These are phyloP conservation scores for Curvularia eragrostidis DNA, from an alignment of 2,329 filamentous ascomycete species.

Conservation along the genomic window DNA sequence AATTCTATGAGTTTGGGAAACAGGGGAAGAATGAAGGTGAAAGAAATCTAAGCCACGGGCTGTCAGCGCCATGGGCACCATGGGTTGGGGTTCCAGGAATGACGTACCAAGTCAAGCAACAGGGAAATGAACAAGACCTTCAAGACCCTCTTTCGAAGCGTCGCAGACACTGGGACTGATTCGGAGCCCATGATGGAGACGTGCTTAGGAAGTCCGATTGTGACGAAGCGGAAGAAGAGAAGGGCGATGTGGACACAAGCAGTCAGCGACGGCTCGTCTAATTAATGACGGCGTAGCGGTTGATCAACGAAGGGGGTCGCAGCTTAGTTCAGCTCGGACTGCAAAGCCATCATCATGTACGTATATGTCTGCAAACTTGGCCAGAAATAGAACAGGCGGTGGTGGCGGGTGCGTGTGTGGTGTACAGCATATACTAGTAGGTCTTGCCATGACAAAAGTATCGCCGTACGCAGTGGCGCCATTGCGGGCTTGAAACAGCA, in stretches of 20 bases:
- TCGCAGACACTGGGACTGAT: slow-evolving; percentile 48
- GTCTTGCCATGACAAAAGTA: slow-evolving; percentile 26
- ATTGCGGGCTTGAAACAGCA: slow-evolving; percentile 26
- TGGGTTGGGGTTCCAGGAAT: slow-evolving; percentile 6
- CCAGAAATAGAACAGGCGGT: slow-evolving; percentile 27
- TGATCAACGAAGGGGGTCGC: slow-evolving; percentile 17
- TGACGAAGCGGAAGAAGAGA: neutral
- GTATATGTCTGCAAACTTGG: neutral
- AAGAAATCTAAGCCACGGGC: slow-evolving; percentile 74
- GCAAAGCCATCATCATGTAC: slow-evolving; percentile 18
- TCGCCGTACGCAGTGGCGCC: slow-evolving; percentile 14
- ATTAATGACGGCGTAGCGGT: slow-evolving; percentile 25
- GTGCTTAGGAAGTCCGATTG: slow-evolving; percentile 2
- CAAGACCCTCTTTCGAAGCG: slow-evolving; percentile 78
- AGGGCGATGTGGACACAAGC: slow-evolving; percentile 20
- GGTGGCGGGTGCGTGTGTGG: slow-evolving; percentile 18
- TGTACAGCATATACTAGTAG: slow-evolving; percentile 12
- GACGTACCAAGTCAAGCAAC: slow-evolving; percentile 81
- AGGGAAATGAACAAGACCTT: slow-evolving; percentile 88
- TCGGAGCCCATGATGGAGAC: slow-evolving; percentile 30
- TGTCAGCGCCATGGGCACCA: slow-evolving; percentile 17
- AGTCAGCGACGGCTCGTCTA: slow-evolving; percentile 18
- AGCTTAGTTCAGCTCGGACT: slow-evolving; percentile 16
- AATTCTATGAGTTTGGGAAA: slow-evolving; percentile 96
- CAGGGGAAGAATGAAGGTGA: slow-evolving; percentile 96